Evolutionary conservation across 2,329 filamentous ascomycete species (phyloP).

Genomic region (Capronia coronata): DNA sequence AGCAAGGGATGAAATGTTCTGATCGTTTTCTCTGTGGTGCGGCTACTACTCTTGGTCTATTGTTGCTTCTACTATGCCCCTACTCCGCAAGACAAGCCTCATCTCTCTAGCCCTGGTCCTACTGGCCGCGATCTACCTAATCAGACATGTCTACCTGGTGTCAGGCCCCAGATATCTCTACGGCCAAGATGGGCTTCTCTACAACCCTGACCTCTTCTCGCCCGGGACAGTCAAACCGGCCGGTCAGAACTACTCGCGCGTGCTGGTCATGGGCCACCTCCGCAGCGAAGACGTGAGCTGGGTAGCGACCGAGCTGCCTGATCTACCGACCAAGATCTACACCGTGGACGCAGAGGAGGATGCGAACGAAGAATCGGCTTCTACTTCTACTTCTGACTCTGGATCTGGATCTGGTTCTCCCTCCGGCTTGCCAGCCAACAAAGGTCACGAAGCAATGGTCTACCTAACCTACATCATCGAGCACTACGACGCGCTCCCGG

Average conservation of each 20-base stretch:
- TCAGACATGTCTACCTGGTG: background rate
- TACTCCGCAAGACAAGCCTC: constrained; percentile 2
- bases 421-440: constrained; percentile 44
- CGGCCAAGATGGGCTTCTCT: constrained; percentile 15
- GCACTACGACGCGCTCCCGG: constrained; percentile 53
- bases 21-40: too few relatives aligned
- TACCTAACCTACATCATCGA: constrained; percentile 60
- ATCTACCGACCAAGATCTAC: constrained; percentile 18
- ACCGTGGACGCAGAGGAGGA: constrained; percentile 9
- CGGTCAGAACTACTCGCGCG: constrained; percentile 48
- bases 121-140: constrained; percentile 7
- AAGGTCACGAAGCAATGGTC: constrained; percentile 57
- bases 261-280: constrained; percentile 43
- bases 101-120: constrained; percentile 7
- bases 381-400: too few relatives aligned
- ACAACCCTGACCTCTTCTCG: constrained; percentile 30
- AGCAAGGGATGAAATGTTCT: too few relatives aligned
- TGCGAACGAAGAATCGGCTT: background rate
- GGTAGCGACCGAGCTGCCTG: constrained; percentile 41
- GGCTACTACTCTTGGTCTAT: too few relatives aligned
- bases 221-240: constrained; percentile 40
- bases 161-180: constrained; percentile 7
- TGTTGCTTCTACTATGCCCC: constrained; percentile 5
- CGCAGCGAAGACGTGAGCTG: constrained; percentile 39
- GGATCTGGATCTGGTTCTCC: too few relatives aligned